Conservation (phyloP, 163 green algal species). For the Volvox carteri region DNA sequence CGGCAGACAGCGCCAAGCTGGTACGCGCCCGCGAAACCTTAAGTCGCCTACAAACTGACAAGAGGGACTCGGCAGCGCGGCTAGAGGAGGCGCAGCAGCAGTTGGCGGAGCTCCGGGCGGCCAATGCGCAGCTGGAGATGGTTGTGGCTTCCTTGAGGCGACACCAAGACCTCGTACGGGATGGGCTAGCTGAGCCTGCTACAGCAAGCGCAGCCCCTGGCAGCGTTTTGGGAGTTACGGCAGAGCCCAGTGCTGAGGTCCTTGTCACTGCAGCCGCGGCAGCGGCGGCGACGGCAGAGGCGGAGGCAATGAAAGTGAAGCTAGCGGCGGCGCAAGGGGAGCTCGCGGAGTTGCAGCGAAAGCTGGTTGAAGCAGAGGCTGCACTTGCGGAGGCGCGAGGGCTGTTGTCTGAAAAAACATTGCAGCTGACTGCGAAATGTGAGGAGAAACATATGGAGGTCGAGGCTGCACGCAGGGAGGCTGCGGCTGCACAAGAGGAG, state of each 20-base stretch:
- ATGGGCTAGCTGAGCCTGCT: conserved; percentile 2
- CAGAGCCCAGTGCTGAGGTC: neutral
- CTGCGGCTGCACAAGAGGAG: conserved; percentile 30
- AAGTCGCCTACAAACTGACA: conserved; percentile 37
- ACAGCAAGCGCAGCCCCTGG: neutral
- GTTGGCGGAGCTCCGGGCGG: neutral
- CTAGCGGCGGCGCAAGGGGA: neutral
- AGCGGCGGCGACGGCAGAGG: neutral
- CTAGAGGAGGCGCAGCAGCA: conserved; percentile 31
- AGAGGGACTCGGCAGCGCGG: neutral
- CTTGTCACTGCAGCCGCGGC: neutral
- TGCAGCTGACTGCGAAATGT: neutral
- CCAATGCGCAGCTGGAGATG: conserved; percentile 29
- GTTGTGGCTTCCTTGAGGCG: neutral
- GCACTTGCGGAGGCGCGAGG: neutral
- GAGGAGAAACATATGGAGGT: neutral
- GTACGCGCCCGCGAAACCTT: conserved; percentile 13
- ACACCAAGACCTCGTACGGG: conserved; percentile 15
- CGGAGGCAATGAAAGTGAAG: neutral
- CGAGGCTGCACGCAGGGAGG: neutral
- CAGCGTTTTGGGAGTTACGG: neutral
- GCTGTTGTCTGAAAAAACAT: neutral
- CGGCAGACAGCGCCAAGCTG: conserved; percentile 33
- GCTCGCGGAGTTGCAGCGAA: neutral
- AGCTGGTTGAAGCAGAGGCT: neutral